Conservation (phyloP, 192 early-diverging fungal species). For the Backusella mclennaniae region DNA sequence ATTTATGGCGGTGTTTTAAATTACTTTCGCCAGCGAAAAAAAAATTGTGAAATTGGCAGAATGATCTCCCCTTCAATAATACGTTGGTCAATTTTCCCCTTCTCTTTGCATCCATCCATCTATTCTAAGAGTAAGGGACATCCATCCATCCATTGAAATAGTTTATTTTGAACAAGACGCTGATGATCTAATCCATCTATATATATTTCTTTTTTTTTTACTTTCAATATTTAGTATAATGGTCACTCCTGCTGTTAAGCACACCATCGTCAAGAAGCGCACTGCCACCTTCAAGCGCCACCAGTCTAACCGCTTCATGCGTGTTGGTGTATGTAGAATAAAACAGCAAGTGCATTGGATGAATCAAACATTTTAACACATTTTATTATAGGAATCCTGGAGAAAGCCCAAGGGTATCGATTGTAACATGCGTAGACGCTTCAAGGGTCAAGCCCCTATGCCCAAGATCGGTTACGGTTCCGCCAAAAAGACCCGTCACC, state of each 20-base stretch:
- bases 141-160: conserved; percentile 22
- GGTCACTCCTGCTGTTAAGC: conserved; percentile 93
- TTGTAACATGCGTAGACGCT: conserved; percentile 95
- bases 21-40: neutral
- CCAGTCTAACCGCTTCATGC: conserved; percentile 98
- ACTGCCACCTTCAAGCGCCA: conserved; percentile 95
- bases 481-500: conserved; percentile 93
- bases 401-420: conserved; percentile 99
- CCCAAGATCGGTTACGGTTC: conserved; percentile 99
- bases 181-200: neutral
- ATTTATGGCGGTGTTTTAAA: neutral
- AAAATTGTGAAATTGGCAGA: neutral
- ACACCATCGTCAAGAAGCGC: conserved; percentile 99
- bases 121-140: conserved; percentile 20
- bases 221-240: conserved; percentile 53
- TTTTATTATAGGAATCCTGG: conserved; percentile 79
- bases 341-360: neutral
- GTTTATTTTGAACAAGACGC: neutral
- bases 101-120: conserved; percentile 33
- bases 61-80: conserved; percentile 12
- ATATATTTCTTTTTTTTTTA: neutral
- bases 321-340: conserved; percentile 71
- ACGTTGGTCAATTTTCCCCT: conserved; percentile 12
- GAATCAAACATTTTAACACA: neutral
- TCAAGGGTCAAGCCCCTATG: conserved; percentile 97